Percentiles rank a stretch among this genome's conserved stretches.
phyloP scores from a whole-genome alignment of 257 asterid species.

The Solanum chmielewskii region DNA sequence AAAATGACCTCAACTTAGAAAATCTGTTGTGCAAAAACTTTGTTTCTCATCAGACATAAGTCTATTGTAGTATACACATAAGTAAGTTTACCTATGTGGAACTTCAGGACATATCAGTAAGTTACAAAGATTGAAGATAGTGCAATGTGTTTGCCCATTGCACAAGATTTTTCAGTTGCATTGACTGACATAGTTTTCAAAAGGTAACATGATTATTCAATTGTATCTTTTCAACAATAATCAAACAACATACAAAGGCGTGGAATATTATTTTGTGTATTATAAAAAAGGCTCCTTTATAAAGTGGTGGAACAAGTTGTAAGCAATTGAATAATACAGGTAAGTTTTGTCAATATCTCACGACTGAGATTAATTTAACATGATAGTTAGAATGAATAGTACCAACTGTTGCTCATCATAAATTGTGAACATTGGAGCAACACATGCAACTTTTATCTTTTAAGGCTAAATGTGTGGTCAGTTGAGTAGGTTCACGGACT shows the following conservation, averaged over 20 bases:
- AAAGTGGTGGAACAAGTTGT: not conserved
- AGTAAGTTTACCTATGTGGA: not conserved
- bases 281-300: not conserved
- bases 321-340: not conserved
- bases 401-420: not conserved
- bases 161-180: not conserved
- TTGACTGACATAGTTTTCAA: not conserved
- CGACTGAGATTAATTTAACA: not conserved
- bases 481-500: not conserved
- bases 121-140: not conserved
- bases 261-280: not conserved
- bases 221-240: not conserved
- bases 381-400: not conserved
- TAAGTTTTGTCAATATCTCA: not conserved
- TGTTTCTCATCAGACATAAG: not conserved
- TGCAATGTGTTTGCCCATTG: not conserved
- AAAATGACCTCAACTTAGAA: not conserved
- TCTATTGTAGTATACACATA: not conserved
- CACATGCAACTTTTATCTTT: not conserved
- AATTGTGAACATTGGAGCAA: not conserved
- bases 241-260: not conserved
- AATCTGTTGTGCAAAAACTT: not conserved
- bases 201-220: not conserved
- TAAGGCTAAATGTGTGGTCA: not conserved
- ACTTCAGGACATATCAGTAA: not conserved